phyloP scores from a whole-genome alignment of 2,329 filamentous ascomycete species.

The Talaromyces rugulosus region DNA sequence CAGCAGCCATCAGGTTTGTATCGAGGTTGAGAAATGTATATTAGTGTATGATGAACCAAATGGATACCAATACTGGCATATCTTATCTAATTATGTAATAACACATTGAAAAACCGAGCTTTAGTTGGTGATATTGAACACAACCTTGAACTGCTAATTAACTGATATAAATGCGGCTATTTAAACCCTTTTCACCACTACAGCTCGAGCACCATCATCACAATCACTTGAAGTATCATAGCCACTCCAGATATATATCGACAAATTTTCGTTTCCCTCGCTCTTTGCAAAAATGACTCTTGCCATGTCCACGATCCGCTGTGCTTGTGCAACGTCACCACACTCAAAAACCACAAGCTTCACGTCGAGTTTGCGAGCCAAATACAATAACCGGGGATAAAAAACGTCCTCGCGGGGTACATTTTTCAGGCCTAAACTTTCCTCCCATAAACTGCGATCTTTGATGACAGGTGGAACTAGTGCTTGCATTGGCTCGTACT shows the following conservation, averaged over 20 bases:
- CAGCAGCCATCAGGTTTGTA: background rate
- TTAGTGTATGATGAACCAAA: too few species aligned
- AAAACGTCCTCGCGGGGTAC: slow-evolving; percentile 29
- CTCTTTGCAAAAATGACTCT: background rate
- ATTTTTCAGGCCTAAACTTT: background rate
- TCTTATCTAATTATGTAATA: too few species aligned
- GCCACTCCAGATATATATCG: slow-evolving; percentile 8
- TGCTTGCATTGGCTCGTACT: slow-evolving; percentile 75
- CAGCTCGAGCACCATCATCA: slow-evolving; percentile 9
- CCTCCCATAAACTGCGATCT: background rate
- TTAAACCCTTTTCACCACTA: slow-evolving; percentile 3
- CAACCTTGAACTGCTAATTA: too few species aligned
- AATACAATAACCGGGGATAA: slow-evolving; percentile 28
- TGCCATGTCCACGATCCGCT: slow-evolving; percentile 21
- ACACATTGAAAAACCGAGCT: too few species aligned
- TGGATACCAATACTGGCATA: too few species aligned
- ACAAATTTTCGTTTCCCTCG: background rate
- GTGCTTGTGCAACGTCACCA: slow-evolving; percentile 30
- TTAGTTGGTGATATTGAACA: too few species aligned
- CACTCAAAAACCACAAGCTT: slow-evolving; percentile 34
- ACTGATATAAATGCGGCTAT: background rate
- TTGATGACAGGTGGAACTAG: slow-evolving; percentile 57
- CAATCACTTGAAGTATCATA: background rate
- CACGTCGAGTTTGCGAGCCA: slow-evolving; percentile 20
- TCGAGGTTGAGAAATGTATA: background rate